A percentile compares a stretch with the other conserved stretches of the same genome.
Conservation (phyloP, 2,329 filamentous ascomycete species). For the Graphilbum sp. region DNA sequence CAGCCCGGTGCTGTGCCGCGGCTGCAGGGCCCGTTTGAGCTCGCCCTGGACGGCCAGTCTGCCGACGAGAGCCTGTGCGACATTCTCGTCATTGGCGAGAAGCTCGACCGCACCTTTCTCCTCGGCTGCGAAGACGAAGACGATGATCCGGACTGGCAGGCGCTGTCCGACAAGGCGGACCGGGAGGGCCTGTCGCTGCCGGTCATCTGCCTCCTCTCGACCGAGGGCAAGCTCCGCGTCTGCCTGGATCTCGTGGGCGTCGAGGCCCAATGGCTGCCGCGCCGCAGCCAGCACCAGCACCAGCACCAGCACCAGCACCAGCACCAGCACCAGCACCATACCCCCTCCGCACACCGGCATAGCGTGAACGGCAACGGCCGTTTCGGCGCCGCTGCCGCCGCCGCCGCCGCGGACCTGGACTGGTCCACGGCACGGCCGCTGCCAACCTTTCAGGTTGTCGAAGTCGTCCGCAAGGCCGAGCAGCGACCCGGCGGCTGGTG, state of each 20-base stretch:
- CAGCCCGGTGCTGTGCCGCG: slow-evolving; percentile 41
- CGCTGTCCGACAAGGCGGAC: slow-evolving; percentile 31
- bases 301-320: too few species aligned
- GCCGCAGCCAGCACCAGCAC: too few species aligned
- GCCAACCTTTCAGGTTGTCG: slow-evolving; percentile 45
- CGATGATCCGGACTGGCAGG: slow-evolving; percentile 22
- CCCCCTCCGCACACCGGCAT: too few species aligned
- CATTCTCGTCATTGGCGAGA: slow-evolving; percentile 46
- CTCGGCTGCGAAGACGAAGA: slow-evolving; percentile 50
- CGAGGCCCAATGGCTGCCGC: slow-evolving; percentile 50
- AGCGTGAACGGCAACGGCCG: too few species aligned
- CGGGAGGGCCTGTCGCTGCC: slow-evolving; percentile 43
- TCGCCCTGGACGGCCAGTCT: slow-evolving; percentile 38
- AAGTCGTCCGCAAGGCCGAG: slow-evolving; percentile 39
- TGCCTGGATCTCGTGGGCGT: slow-evolving; percentile 46
- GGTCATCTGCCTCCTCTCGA: slow-evolving; percentile 42
- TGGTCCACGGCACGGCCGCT: slow-evolving; percentile 27
- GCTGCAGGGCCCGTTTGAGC: slow-evolving; percentile 45
- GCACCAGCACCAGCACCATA: too few species aligned
- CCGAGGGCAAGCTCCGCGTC: slow-evolving; percentile 42
- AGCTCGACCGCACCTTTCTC: slow-evolving; percentile 40
- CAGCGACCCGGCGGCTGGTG: slow-evolving; percentile 43
- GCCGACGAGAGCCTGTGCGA: slow-evolving; percentile 43
- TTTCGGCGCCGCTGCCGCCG: background rate
- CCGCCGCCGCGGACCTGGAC: slow-evolving; percentile 22